A percentile compares a stretch with the other conserved stretches of the same genome.
phyloP scores from a whole-genome alignment of 2,329 filamentous ascomycete genomes.

The Diplodia corticola region DNA sequence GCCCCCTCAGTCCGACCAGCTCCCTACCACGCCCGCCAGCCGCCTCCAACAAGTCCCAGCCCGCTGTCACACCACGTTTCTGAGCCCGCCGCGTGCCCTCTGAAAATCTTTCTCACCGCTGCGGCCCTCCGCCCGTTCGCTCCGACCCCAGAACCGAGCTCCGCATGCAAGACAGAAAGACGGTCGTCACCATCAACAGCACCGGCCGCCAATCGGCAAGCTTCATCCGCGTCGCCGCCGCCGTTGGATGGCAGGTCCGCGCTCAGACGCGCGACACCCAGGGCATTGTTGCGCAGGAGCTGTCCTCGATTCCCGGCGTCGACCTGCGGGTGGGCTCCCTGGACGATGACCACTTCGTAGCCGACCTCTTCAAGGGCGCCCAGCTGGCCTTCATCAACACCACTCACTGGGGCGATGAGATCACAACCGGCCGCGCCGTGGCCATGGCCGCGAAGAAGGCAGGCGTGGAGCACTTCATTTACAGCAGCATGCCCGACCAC shows the following conservation, averaged over 20 bases:
- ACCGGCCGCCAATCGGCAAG: conserved; percentile 95
- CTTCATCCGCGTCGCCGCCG: conserved; percentile 88
- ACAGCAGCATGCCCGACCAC: conserved; percentile 97
- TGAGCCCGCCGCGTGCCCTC: background rate
- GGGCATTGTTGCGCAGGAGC: conserved; percentile 84
- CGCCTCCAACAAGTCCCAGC: background rate
- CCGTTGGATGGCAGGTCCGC: conserved; percentile 89
- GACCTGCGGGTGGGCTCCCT: conserved; percentile 66
- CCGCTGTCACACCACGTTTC: conserved; percentile 10
- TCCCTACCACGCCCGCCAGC: background rate
- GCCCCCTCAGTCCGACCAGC: background rate
- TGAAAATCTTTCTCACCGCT: conserved; percentile 3
- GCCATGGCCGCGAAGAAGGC: conserved; percentile 86
- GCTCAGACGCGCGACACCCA: conserved; percentile 87
- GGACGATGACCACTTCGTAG: conserved; percentile 74
- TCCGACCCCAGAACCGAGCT: background rate
- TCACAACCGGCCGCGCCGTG: conserved; percentile 81
- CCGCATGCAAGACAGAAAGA: conserved; percentile 58
- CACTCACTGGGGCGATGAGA: conserved; percentile 93
- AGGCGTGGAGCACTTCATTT: conserved; percentile 87
- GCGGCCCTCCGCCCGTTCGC: background rate
- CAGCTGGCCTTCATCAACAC: conserved; percentile 97
- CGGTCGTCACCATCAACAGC: conserved; percentile 91
- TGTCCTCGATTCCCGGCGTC: conserved; percentile 78
- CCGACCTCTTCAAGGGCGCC: conserved; percentile 76